phyloP scores from a whole-genome alignment of 2,329 filamentous ascomycete species.

The Epicoccum sorghinum region DNA sequence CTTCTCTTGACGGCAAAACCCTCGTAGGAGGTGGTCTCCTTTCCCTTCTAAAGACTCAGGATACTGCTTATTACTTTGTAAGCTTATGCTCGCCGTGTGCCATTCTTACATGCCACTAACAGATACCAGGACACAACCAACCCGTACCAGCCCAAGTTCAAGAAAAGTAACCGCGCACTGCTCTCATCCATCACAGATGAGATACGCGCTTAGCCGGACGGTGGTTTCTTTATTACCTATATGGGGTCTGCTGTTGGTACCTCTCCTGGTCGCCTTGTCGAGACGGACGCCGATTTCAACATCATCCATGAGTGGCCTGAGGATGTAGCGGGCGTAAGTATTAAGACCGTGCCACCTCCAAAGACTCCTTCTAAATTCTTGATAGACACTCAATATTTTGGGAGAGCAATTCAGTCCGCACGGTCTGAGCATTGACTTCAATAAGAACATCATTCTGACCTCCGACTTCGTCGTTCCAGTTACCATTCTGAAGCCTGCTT shows the following conservation, averaged over 20 bases:
- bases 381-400: conserved; percentile 59
- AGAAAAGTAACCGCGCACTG: conserved; percentile 65
- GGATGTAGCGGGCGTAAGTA: conserved; percentile 53
- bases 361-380: no score
- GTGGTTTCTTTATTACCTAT: conserved; percentile 67
- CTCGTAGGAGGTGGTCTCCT: conserved; percentile 64
- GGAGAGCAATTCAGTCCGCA: conserved; percentile 68
- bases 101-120: neutral
- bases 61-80: conserved; percentile 67
- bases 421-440: conserved; percentile 63
- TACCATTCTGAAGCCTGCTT: conserved; percentile 63
- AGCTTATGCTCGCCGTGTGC: neutral
- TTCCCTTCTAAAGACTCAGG: conserved; percentile 64
- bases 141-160: conserved; percentile 64
- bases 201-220: conserved; percentile 67
- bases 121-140: conserved; percentile 55
- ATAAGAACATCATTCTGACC: conserved; percentile 64
- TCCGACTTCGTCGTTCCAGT: conserved; percentile 68
- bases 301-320: conserved; percentile 69
- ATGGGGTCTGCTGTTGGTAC: conserved; percentile 66
- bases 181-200: conserved; percentile 67
- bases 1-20: conserved; percentile 63
- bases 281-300: conserved; percentile 64
- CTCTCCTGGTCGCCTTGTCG: conserved; percentile 64
- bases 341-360: no score